Evolutionary conservation across 352 stramenopile species (phyloP), one percentile per base, ranked within the genome.

Genomic region (Phytopythium kandeliae): DNA sequence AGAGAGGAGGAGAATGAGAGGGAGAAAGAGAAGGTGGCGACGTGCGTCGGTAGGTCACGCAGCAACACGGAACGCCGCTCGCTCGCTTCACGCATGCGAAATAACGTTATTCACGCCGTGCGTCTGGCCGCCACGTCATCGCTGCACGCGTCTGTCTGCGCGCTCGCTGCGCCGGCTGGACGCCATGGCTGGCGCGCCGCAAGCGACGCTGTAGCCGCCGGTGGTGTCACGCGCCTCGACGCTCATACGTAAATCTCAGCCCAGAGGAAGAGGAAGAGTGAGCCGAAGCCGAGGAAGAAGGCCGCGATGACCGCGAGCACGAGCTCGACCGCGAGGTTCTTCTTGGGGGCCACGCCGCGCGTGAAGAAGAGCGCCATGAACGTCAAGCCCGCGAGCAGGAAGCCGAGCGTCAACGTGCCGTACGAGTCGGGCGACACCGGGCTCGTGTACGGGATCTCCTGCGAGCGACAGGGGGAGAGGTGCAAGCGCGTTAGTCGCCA

Each of bases 181-280:
- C n/a, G n/a, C n/a, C n/a, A n/a, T n/a, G n/a, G n/a, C n/a, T n/a
- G n/a, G n/a, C n/a, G n/a, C n/a, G n/a, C n/a, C n/a, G n/a, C n/a
- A n/a, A n/a, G n/a, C n/a, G n/a, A n/a, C n/a, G n/a, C n/a, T n/a
- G n/a, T n/a, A n/a, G n/a, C n/a, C n/a, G n/a, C n/a, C n/a, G n/a
- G n/a, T n/a, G n/a, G n/a, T n/a, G n/a, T n/a, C n/a, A n/a, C n/a
- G n/a, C n/a, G n/a, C n/a, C n/a, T 16, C 7, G n/a, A 28, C 47
- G 25, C 50, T 71, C 77, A 94, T 57, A 92, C 80, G 75, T 94
- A 94, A 68, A 94, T 84, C 63, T 91, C 84, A 45, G 78, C 81
- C 84, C 80, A 94, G 16, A 94, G 73, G 62, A 94, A 89, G 51
- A 94, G 69, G 59, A 94, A 94, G 30, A 94, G 75, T 53, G 84